Evolutionary conservation across 768 basidiomycete species (phyloP).

Genomic region (Cystoderma amianthinum): DNA sequence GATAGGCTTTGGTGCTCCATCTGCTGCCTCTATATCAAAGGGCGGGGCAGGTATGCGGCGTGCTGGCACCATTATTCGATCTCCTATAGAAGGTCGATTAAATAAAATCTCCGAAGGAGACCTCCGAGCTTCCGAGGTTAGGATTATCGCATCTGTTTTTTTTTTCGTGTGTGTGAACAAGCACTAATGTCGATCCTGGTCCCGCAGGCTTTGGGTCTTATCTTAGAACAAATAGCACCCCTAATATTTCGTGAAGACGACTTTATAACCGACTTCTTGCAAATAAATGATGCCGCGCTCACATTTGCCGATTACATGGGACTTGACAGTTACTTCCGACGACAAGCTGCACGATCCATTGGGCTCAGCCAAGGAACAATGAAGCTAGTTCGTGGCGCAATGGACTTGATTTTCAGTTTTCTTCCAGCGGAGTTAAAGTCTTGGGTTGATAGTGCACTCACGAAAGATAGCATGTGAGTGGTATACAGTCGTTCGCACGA

Average conservation of each 20-base stretch:
- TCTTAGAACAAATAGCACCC: constrained; percentile 70
- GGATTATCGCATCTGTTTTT: constrained; percentile 4
- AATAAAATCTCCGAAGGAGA: constrained; percentile 53
- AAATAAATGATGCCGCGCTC: constrained; percentile 80
- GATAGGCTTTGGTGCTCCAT: constrained; percentile 39
- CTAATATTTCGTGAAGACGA: constrained; percentile 79
- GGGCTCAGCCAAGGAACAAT: constrained; percentile 61
- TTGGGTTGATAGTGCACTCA: constrained; percentile 78
- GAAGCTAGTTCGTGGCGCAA: constrained; percentile 80
- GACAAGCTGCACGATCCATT: constrained; percentile 76
- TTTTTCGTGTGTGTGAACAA: not conserved
- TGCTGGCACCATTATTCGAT: constrained; percentile 80
- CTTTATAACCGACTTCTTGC: constrained; percentile 88
- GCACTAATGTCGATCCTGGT: not conserved
- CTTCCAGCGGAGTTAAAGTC: constrained; percentile 73
- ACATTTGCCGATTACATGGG: constrained; percentile 96
- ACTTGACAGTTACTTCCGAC: constrained; percentile 88
- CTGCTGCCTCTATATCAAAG: constrained; percentile 35
- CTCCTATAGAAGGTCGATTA: constrained; percentile 58
- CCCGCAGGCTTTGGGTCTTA: constrained; percentile 62
- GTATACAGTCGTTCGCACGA: constrained; percentile 2
- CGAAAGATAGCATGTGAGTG: constrained; percentile 68
- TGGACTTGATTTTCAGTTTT: constrained; percentile 96
- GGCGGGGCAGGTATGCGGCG: constrained; percentile 62
- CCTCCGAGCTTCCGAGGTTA: constrained; percentile 66